A percentile compares a stretch with the other conserved stretches of the same genome.
These are phyloP conservation scores for Nitzschia sp. DNA, from an alignment of 108 stramenopile genomes.

Conservation along the genomic window DNA sequence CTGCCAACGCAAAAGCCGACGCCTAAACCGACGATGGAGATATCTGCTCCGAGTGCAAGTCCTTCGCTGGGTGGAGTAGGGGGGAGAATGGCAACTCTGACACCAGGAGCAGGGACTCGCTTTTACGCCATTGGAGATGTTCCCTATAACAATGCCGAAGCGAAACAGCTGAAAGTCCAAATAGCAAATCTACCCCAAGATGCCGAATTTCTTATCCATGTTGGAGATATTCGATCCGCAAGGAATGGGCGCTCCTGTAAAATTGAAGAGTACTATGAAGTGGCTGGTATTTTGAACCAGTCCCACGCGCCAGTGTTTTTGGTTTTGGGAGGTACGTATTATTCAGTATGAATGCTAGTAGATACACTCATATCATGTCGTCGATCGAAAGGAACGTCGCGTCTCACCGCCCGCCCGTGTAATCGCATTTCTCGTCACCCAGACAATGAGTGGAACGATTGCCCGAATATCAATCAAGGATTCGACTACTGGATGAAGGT, in stretches of 20 bases:
- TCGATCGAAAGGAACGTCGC: no score
- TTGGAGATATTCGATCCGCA: slow-evolving; percentile 65
- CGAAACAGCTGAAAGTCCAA: slow-evolving; percentile 7
- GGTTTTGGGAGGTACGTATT: slow-evolving; percentile 52
- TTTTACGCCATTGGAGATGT: slow-evolving; percentile 44
- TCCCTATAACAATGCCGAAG: slow-evolving; percentile 24
- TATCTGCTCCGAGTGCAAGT: background rate
- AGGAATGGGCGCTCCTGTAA: slow-evolving; percentile 26
- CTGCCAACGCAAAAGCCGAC: background rate
- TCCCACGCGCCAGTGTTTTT: slow-evolving; percentile 63
- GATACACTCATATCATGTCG: no score
- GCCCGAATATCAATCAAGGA: slow-evolving; percentile 32
- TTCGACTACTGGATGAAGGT: slow-evolving; percentile 24
- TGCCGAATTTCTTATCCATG: slow-evolving; percentile 69
- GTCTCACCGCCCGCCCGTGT: background rate
- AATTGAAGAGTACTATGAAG: slow-evolving; percentile 48
- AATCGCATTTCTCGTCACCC: background rate
- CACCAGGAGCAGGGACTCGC: background rate
- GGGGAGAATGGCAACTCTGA: background rate
- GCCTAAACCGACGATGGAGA: background rate
- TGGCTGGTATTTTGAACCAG: slow-evolving; percentile 44
- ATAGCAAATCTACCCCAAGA: slow-evolving; percentile 36
- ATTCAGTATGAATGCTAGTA: no score
- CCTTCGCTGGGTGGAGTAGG: background rate
- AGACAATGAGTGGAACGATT: slow-evolving; percentile 27